Percentiles rank a stretch among this genome's conserved stretches.
phyloP scores from a whole-genome alignment of 139 green algal genomes.

The Chlamydomonas sp. region DNA sequence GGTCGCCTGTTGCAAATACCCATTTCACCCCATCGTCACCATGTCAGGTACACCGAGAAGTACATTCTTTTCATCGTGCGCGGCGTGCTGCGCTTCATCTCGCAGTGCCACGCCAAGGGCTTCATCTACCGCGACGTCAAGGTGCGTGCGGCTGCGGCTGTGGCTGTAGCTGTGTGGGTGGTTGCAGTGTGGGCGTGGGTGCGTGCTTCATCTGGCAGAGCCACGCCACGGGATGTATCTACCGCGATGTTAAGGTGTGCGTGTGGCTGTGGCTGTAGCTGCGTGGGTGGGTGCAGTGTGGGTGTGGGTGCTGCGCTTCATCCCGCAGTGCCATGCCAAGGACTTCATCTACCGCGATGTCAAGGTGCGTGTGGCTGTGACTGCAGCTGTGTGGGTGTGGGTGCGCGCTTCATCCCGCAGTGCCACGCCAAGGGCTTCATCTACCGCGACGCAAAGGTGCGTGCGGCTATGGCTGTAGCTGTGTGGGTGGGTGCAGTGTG shows the following conservation, averaged over 20 bases:
- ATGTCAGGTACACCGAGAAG: slow-evolving; percentile 30
- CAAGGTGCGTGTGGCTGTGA: too few relatives aligned
- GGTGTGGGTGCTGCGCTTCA: slow-evolving; percentile 64
- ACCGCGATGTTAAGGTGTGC: slow-evolving; percentile 42
- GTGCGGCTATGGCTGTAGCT: slow-evolving; percentile 47
- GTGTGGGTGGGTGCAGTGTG: too few relatives aligned
- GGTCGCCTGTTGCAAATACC: too few relatives aligned
- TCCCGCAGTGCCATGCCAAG: slow-evolving; percentile 85
- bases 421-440: slow-evolving; percentile 77
- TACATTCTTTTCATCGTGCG: slow-evolving; percentile 43
- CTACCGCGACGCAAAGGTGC: slow-evolving; percentile 42
- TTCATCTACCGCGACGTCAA: slow-evolving; percentile 53
- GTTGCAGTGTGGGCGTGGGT: too few relatives aligned
- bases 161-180: too few relatives aligned
- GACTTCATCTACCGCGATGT: slow-evolving; percentile 42
- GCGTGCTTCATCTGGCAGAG: too few relatives aligned
- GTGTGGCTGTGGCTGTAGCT: slow-evolving; percentile 48
- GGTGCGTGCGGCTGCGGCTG: too few relatives aligned
- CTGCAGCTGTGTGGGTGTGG: too few relatives aligned
- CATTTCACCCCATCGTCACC: too few relatives aligned
- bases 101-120: slow-evolving; percentile 79
- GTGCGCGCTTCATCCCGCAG: too few relatives aligned
- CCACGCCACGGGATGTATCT: slow-evolving; percentile 70
- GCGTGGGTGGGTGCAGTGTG: too few relatives aligned
- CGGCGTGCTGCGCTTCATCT: slow-evolving; percentile 66